Evolutionary conservation across 2,329 filamentous ascomycete genomes (phyloP).

Genomic region (Penicillium sp.): DNA sequence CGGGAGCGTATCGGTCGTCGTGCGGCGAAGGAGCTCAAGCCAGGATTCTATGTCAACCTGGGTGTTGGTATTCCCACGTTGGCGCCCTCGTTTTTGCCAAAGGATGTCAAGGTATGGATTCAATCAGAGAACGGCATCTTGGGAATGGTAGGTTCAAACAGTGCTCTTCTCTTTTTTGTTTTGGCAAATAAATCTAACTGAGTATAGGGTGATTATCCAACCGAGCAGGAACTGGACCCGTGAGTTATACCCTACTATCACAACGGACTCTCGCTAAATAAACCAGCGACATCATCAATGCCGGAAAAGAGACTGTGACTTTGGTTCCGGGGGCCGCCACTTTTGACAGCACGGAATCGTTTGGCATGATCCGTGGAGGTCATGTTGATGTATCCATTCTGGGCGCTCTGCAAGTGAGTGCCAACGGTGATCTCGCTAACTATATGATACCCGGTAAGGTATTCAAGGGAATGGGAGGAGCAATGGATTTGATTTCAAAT

Average conservation of each 20-base stretch:
- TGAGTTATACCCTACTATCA: conserved; percentile 15
- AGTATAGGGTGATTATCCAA: conserved; percentile 67
- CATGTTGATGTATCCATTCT: conserved; percentile 83
- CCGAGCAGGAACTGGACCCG: conserved; percentile 67
- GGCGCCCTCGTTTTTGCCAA: conserved; percentile 72
- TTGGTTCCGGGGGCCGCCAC: conserved; percentile 72
- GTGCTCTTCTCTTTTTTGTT: conserved; percentile 23
- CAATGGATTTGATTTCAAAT: conserved; percentile 72
- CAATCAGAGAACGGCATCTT: conserved; percentile 85
- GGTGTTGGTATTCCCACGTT: conserved; percentile 68
- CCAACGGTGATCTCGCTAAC: conserved; percentile 76
- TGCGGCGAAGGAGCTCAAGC: conserved; percentile 76
- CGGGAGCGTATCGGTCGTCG: conserved; percentile 67
- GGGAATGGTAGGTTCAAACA: conserved; percentile 55
- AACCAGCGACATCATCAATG: conserved; percentile 71
- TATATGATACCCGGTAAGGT: conserved; percentile 89
- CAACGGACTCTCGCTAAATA: not conserved
- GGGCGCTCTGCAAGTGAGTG: conserved; percentile 77
- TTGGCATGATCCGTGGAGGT: conserved; percentile 82
- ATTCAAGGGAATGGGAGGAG: conserved; percentile 81
- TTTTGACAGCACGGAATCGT: conserved; percentile 79
- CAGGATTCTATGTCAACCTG: conserved; percentile 43
- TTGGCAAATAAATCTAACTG: not conserved
- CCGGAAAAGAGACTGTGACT: conserved; percentile 84
- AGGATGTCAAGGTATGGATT: conserved; percentile 71